Conservation (phyloP, 371 early-diverging fungal genomes). For the Mucor piriformis region DNA sequence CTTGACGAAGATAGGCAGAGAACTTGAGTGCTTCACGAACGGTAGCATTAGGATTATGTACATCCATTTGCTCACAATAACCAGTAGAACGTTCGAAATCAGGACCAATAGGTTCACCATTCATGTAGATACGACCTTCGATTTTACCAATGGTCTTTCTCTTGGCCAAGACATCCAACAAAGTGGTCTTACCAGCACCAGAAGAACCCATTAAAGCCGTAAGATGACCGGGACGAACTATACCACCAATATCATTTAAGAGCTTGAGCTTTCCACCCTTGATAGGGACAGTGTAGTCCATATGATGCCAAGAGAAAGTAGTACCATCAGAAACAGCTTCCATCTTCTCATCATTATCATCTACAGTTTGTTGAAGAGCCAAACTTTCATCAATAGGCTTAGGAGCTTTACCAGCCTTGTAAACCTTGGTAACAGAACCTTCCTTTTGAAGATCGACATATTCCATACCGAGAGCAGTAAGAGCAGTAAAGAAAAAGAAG, state of each 20-base stretch:
- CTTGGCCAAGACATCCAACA: conserved; percentile 81
- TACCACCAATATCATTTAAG: conserved; percentile 56
- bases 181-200: conserved; percentile 91
- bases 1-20: conserved; percentile 67
- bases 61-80: conserved; percentile 85
- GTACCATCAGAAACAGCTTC: conserved; percentile 53
- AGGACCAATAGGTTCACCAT: conserved; percentile 52
- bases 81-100: conserved; percentile 78
- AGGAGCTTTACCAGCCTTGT: conserved; percentile 47
- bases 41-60: conserved; percentile 67
- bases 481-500: conserved; percentile 55
- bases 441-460: conserved; percentile 53
- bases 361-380: conserved; percentile 20
- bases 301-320: conserved; percentile 61
- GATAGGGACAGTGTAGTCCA: conserved; percentile 62
- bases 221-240: conserved; percentile 64
- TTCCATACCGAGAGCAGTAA: conserved; percentile 61
- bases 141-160: conserved; percentile 81
- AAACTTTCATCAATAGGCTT: conserved; percentile 28
- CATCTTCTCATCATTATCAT: conserved; percentile 32
- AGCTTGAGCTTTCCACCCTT: conserved; percentile 59
- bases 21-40: conserved; percentile 76
- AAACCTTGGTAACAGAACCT: conserved; percentile 61
- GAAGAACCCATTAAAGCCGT: conserved; percentile 87
- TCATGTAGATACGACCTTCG: conserved; percentile 74